These are phyloP conservation scores for Juglanconis sp. DNA, from an alignment of 2,329 filamentous ascomycete genomes.

Conservation along the genomic window DNA sequence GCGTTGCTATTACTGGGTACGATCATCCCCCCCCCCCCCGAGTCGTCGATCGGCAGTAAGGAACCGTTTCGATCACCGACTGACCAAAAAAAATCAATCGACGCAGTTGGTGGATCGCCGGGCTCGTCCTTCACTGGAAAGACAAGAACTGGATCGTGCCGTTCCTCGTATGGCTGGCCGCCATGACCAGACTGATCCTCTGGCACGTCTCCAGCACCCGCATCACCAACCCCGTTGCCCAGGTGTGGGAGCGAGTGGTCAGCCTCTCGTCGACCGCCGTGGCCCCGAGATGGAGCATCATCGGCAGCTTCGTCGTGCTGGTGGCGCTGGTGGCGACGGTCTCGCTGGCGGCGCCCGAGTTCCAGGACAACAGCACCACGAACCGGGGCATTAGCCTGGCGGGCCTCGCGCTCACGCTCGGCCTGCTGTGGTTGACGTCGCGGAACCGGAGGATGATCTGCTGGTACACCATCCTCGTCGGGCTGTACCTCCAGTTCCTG, in stretches of 20 bases:
- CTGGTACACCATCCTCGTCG: slow-evolving; percentile 81
- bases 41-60: neutral
- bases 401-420: slow-evolving; percentile 70
- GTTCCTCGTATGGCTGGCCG: slow-evolving; percentile 74
- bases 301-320: slow-evolving; percentile 60
- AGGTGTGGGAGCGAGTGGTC: slow-evolving; percentile 64
- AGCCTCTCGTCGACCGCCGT: slow-evolving; percentile 58
- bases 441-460: slow-evolving; percentile 60
- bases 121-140: slow-evolving; percentile 67
- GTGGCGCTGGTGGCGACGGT: slow-evolving; percentile 74
- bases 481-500: slow-evolving; percentile 85
- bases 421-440: slow-evolving; percentile 67
- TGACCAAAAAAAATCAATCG: neutral
- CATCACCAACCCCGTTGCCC: slow-evolving; percentile 64
- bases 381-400: slow-evolving; percentile 81
- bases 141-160: slow-evolving; percentile 80
- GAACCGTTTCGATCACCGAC: neutral
- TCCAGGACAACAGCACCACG: slow-evolving; percentile 70
- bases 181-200: slow-evolving; percentile 71
- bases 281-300: slow-evolving; percentile 63
- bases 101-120: slow-evolving; percentile 70
- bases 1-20: slow-evolving; percentile 3
- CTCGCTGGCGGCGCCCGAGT: slow-evolving; percentile 69
- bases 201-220: slow-evolving; percentile 68
- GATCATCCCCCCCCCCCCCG: neutral